Percentiles rank a stretch among this genome's conserved stretches.
Conservation (phyloP, 305 asterid species). For the Fraxinus angustifolia region DNA sequence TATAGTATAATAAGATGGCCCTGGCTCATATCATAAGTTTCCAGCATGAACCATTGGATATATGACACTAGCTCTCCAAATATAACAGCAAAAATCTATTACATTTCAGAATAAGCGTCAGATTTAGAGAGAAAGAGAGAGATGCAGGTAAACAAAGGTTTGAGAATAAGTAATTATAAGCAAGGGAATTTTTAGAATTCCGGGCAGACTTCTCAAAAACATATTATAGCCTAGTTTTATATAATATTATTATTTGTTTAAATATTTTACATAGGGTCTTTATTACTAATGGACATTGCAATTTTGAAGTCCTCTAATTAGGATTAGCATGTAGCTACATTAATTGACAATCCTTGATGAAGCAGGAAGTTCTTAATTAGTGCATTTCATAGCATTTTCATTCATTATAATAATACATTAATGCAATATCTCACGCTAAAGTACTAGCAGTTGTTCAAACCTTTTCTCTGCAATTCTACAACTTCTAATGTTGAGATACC, state of each 20-base stretch:
- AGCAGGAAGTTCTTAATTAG: background rate
- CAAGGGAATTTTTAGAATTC: background rate
- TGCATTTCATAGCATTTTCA: background rate
- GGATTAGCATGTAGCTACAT: background rate
- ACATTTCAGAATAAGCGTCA: background rate
- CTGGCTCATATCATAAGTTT: background rate
- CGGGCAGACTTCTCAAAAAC: background rate
- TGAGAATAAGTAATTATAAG: background rate
- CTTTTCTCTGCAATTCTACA: background rate
- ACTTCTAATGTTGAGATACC: background rate
- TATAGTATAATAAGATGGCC: background rate
- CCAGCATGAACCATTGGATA: background rate
- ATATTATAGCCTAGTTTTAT: background rate
- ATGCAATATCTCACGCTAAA: background rate
- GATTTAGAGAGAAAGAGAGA: background rate
- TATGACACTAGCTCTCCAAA: background rate
- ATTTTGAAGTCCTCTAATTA: background rate
- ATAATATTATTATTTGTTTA: background rate
- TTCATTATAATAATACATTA: background rate
- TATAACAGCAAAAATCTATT: background rate
- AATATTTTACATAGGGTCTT: background rate
- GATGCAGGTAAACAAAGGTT: background rate
- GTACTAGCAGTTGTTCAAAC: background rate
- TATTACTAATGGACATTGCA: background rate
- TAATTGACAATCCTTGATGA: background rate